These are phyloP conservation scores for Flaveria sonorensis DNA, from an alignment of 129 eudicot species.

Conservation along the genomic window DNA sequence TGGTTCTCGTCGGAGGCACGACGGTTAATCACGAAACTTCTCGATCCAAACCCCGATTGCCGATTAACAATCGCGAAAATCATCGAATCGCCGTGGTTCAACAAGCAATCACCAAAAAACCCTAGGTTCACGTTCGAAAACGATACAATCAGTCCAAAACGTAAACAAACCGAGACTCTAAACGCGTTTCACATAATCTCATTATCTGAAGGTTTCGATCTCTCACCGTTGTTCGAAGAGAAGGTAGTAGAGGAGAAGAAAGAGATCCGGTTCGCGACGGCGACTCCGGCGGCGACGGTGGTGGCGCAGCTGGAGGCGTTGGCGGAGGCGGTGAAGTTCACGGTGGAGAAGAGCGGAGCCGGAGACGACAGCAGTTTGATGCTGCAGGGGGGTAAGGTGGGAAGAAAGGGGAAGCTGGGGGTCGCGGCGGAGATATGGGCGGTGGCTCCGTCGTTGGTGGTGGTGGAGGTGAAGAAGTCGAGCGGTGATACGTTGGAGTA, in stretches of 20 bases:
- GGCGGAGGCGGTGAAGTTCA: constrained; percentile 57
- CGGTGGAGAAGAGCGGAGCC: constrained; percentile 42
- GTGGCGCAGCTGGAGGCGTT: constrained; percentile 67
- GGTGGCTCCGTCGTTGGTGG: constrained; percentile 68
- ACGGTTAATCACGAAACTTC: constrained; percentile 52
- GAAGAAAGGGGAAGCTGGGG: constrained; percentile 80
- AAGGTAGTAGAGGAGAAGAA: constrained; percentile 52
- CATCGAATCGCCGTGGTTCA: constrained; percentile 70
- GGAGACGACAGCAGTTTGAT: constrained; percentile 56
- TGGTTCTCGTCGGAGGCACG: constrained; percentile 87
- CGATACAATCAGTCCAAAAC: constrained; percentile 18
- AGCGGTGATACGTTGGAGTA: constrained; percentile 88
- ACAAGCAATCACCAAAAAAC: constrained; percentile 41
- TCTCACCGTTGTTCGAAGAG: constrained; percentile 92
- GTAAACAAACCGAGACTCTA: constrained; percentile 51
- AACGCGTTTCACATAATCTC: constrained; percentile 94
- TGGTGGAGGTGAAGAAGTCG: constrained; percentile 81
- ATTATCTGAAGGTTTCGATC: constrained; percentile 75
- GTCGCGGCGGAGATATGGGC: constrained; percentile 66
- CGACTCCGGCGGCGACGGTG: constrained; percentile 61
- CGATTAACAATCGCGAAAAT: constrained; percentile 56
- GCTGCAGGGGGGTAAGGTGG: constrained; percentile 58
- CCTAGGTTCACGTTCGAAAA: constrained; percentile 31
- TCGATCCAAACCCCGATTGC: constrained; percentile 74
- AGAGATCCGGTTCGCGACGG: constrained; percentile 71